Evolutionary conservation across 306 rosid genomes (phyloP).

Genomic region (Pachyrhizus erosus): DNA sequence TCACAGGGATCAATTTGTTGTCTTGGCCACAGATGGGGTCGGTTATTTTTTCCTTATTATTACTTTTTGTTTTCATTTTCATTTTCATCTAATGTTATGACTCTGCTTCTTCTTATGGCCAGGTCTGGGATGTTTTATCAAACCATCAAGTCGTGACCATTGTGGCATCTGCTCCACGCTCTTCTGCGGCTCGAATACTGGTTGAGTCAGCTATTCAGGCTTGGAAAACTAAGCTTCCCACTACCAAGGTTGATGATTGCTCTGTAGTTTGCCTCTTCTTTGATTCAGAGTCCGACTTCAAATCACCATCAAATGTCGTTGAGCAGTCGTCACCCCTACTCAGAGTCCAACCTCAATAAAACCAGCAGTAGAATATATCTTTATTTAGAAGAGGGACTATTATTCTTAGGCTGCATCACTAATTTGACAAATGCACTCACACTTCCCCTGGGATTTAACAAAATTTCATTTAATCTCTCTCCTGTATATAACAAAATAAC

Average conservation of each 20-base stretch:
- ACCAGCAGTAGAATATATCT: too few relatives aligned
- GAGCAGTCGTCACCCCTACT: neutral
- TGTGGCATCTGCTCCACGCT: constrained; percentile 64
- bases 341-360: neutral
- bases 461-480: neutral
- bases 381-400: too few relatives aligned
- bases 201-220: constrained; percentile 72
- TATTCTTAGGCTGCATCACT: too few relatives aligned
- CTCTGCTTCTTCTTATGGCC: too few relatives aligned
- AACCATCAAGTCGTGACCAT: constrained; percentile 72
- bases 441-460: neutral
- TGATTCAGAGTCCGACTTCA: constrained; percentile 39
- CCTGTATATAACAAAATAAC: too few relatives aligned
- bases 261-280: constrained; percentile 87
- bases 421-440: too few relatives aligned
- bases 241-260: constrained; percentile 76
- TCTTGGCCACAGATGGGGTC: constrained; percentile 94
- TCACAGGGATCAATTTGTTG: constrained; percentile 73
- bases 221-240: constrained; percentile 64
- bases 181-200: constrained; percentile 61
- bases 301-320: too few relatives aligned
- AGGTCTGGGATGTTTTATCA: constrained; percentile 88
- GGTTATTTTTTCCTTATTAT: too few relatives aligned
- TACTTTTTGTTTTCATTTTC: too few relatives aligned
- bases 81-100: too few relatives aligned